phyloP scores from a whole-genome alignment of 2,329 filamentous ascomycete genomes.

The Elsinoe batatas region DNA sequence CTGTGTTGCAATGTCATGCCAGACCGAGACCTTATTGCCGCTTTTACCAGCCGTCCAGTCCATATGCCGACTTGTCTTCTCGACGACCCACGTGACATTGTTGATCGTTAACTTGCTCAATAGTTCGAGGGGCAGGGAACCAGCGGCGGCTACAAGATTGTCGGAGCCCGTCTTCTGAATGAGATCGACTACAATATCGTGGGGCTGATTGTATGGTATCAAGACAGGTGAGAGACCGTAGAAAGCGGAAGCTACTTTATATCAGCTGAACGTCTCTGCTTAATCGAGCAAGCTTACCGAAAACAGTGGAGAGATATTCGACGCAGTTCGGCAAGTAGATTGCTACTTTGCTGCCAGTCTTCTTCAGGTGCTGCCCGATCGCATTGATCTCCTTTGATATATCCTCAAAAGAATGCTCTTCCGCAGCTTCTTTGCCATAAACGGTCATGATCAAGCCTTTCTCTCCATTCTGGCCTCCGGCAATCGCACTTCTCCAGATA shows the following conservation, averaged over 20 bases:
- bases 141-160: conserved; percentile 72
- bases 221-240: conserved; percentile 78
- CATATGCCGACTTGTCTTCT: conserved; percentile 81
- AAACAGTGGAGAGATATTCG: conserved; percentile 72
- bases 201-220: conserved; percentile 69
- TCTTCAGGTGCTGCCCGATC: conserved; percentile 65
- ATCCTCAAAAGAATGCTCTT: conserved; percentile 61
- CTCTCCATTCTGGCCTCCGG: conserved; percentile 44
- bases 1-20: conserved; percentile 75
- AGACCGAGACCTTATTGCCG: conserved; percentile 74
- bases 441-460: conserved; percentile 69
- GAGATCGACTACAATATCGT: conserved; percentile 59
- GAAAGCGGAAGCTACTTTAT: conserved; percentile 62
- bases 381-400: conserved; percentile 79
- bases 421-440: conserved; percentile 61
- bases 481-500: conserved; percentile 64
- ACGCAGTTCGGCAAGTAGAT: conserved; percentile 89
- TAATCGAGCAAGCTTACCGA: conserved; percentile 41
- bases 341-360: conserved; percentile 66
- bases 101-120: conserved; percentile 60
- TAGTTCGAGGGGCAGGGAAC: conserved; percentile 70
- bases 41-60: conserved; percentile 88
- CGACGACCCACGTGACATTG: conserved; percentile 84
- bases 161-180: conserved; percentile 67
- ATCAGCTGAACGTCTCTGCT: background rate